A percentile compares a stretch with the other conserved stretches of the same genome.
phyloP scores from a whole-genome alignment of 139 green algal genomes.

The Volvox reticuliferus region DNA sequence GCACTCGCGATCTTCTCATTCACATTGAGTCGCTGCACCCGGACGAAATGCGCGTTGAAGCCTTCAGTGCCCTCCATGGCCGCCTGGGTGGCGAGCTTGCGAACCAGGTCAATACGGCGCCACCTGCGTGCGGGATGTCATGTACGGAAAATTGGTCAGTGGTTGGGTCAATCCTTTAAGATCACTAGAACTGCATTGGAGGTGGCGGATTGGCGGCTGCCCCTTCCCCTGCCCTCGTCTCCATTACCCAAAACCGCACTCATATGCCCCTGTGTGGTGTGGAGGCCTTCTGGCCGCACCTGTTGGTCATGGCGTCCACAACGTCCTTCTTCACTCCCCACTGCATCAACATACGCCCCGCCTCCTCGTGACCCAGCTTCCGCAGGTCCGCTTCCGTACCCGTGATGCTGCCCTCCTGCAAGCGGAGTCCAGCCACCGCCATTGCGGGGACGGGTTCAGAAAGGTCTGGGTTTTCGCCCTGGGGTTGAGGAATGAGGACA shows the following conservation, averaged over 20 bases:
- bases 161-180: too few species aligned
- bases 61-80: conserved; percentile 45
- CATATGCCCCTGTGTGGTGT: too few species aligned
- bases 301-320: conserved; percentile 41
- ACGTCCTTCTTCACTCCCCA: conserved; percentile 50
- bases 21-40: conserved; percentile 41
- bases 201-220: too few species aligned
- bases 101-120: conserved; percentile 47
- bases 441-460: too few species aligned
- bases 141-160: background rate
- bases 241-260: too few species aligned
- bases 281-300: too few species aligned
- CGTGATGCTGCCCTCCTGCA: conserved; percentile 53
- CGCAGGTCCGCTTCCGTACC: conserved; percentile 55
- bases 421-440: too few species aligned
- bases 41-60: conserved; percentile 45
- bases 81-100: conserved; percentile 41
- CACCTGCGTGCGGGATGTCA: conserved; percentile 2
- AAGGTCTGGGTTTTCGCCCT: too few species aligned
- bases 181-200: too few species aligned
- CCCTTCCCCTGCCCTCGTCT: too few species aligned
- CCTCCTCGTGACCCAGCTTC: conserved; percentile 50
- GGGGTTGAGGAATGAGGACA: too few species aligned
- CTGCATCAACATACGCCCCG: conserved; percentile 45
- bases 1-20: conserved; percentile 34